A percentile compares a stretch with the other conserved stretches of the same genome.
These are phyloP conservation scores for Pleurotus platypus DNA, from an alignment of 768 basidiomycete species.

Conservation along the genomic window DNA sequence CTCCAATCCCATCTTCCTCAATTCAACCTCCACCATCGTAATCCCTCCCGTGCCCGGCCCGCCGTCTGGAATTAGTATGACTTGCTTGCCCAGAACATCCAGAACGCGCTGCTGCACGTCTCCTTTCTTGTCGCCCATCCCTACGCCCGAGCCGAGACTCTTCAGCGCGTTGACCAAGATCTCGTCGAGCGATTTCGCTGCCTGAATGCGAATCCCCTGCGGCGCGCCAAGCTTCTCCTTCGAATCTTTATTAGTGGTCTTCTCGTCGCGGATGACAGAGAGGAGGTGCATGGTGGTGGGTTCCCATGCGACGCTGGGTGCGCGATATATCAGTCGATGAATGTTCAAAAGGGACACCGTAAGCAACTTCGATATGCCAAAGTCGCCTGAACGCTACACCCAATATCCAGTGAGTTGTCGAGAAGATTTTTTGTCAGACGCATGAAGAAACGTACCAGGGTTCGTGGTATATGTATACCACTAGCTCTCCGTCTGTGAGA, in stretches of 20 bases:
- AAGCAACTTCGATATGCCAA: slow-evolving; percentile 86
- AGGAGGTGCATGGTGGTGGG: slow-evolving; percentile 79
- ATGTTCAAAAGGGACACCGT: slow-evolving; percentile 80
- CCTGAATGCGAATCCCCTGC: slow-evolving; percentile 79
- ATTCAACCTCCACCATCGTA: slow-evolving; percentile 59
- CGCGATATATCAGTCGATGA: slow-evolving; percentile 80
- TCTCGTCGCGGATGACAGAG: slow-evolving; percentile 61
- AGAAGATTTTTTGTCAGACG: slow-evolving; percentile 1
- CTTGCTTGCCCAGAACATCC: slow-evolving; percentile 80
- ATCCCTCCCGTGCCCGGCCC: slow-evolving; percentile 9
- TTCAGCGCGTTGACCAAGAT: slow-evolving; percentile 76
- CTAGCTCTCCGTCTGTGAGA: slow-evolving; percentile 73
- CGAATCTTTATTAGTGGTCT: not conserved
- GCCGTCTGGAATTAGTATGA: slow-evolving; percentile 46
- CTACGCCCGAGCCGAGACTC: slow-evolving; percentile 47
- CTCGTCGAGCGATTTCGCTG: slow-evolving; percentile 83
- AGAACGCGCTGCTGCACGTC: slow-evolving; percentile 80
- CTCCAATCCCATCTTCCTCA: slow-evolving; percentile 85
- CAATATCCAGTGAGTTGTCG: no score
- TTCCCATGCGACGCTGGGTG: slow-evolving; percentile 83
- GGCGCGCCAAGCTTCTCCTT: slow-evolving; percentile 45
- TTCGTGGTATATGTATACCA: slow-evolving; percentile 81
- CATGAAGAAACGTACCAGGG: slow-evolving; percentile 49
- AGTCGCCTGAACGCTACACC: slow-evolving; percentile 80
- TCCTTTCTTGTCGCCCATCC: slow-evolving; percentile 52